Percentiles rank a stretch among this genome's conserved stretches.
phyloP scores from a whole-genome alignment of 768 basidiomycete species.

The Lentinula edodes region DNA sequence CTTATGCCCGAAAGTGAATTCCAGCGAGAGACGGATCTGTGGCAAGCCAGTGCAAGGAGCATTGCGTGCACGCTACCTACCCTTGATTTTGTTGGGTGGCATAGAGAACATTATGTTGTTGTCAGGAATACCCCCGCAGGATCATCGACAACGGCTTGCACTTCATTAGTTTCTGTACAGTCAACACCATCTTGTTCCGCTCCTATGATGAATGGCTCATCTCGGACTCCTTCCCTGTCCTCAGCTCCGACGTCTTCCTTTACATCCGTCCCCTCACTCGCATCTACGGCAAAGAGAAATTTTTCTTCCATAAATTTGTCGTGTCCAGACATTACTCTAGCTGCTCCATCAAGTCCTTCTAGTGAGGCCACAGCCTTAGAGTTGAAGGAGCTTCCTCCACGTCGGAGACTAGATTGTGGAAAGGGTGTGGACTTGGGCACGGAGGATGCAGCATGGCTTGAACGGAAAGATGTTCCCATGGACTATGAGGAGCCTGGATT shows the following conservation, averaged over 20 bases:
- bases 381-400: conserved; percentile 55
- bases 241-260: not conserved
- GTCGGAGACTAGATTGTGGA: conserved; percentile 55
- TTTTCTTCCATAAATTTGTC: not conserved
- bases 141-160: not conserved
- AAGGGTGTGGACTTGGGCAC: conserved; percentile 62
- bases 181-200: not conserved
- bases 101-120: conserved; percentile 66
- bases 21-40: conserved; percentile 49
- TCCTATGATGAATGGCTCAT: not conserved
- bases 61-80: conserved; percentile 45
- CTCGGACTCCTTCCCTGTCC: not conserved
- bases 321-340: too few species aligned
- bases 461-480: conserved; percentile 71
- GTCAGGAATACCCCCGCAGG: conserved; percentile 28
- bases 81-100: conserved; percentile 68
- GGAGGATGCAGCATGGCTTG: conserved; percentile 60
- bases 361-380: conserved; percentile 20
- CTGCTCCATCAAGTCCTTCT: not conserved
- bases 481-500: conserved; percentile 58
- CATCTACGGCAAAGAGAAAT: not conserved
- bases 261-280: not conserved
- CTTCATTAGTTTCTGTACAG: not conserved
- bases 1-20: conserved; percentile 57
- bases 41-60: conserved; percentile 44